A percentile compares a stretch with the other conserved stretches of the same genome.
These are phyloP conservation scores for Stentor coeruleus DNA, from an alignment of 73 alveolate species.

Conservation along the genomic window DNA sequence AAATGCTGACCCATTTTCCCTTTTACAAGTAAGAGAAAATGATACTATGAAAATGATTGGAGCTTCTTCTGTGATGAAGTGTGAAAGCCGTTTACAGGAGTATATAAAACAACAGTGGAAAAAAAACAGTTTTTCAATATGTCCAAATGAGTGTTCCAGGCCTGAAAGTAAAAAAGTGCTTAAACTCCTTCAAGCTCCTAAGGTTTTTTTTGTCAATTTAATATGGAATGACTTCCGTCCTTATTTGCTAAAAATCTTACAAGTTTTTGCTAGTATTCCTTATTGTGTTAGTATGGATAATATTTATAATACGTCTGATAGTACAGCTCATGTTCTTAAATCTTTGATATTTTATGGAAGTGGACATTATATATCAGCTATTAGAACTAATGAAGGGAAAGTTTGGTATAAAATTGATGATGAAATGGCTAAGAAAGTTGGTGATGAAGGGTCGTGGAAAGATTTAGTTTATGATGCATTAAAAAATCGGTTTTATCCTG, in stretches of 20 bases:
- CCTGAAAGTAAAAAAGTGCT: neutral
- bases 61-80: neutral
- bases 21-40: neutral
- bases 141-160: neutral
- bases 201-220: slow-evolving; percentile 11
- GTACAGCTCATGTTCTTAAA: neutral
- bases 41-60: neutral
- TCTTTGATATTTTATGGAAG: neutral
- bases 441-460: slow-evolving; percentile 1
- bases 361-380: neutral
- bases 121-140: neutral
- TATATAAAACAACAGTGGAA: slow-evolving; percentile 8
- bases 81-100: neutral
- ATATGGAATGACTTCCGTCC: slow-evolving; percentile 11
- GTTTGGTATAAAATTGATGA: slow-evolving; percentile 23
- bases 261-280: neutral
- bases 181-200: neutral
- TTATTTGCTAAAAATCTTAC: neutral
- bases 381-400: neutral
- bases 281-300: neutral
- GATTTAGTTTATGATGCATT: neutral
- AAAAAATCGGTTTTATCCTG: slow-evolving; percentile 14
- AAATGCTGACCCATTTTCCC: neutral
- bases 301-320: neutral
- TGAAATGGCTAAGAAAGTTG: neutral